These are phyloP conservation scores for Lachnellula suecica DNA, from an alignment of 2,329 filamentous ascomycete species.

Conservation along the genomic window DNA sequence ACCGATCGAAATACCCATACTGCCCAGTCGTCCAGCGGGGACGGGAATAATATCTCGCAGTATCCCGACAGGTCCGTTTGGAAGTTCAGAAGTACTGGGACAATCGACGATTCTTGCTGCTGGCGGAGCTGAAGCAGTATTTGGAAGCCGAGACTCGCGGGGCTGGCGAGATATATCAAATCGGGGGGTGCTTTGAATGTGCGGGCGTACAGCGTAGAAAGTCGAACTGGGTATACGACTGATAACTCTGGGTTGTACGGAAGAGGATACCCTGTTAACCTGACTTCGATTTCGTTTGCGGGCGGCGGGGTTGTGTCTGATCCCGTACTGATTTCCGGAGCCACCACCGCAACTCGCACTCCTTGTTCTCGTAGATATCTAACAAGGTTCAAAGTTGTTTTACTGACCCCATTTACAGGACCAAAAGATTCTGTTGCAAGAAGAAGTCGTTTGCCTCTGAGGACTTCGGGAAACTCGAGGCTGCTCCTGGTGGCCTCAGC, in stretches of 20 bases:
- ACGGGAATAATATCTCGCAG: conserved; percentile 66
- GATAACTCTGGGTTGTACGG: conserved; percentile 72
- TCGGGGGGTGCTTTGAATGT: conserved; percentile 62
- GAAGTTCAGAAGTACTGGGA: conserved; percentile 66
- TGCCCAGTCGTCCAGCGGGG: conserved; percentile 58
- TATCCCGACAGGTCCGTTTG: conserved; percentile 72
- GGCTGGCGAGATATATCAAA: conserved; percentile 68
- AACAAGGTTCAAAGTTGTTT: conserved; percentile 68
- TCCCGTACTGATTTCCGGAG: conserved; percentile 55
- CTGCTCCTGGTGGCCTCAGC: neutral
- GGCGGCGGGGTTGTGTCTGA: conserved; percentile 19
- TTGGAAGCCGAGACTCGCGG: conserved; percentile 69
- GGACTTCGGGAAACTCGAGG: conserved; percentile 39
- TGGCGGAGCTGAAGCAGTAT: conserved; percentile 68
- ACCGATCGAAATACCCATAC: conserved; percentile 62
- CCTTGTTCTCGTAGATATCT: conserved; percentile 65
- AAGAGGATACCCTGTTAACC: conserved; percentile 63
- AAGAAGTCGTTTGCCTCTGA: conserved; percentile 62
- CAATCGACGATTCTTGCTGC: conserved; percentile 50
- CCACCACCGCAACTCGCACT: conserved; percentile 64
- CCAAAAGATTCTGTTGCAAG: conserved; percentile 72
- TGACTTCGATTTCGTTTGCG: conserved; percentile 46
- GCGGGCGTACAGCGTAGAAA: conserved; percentile 58
- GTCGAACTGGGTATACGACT: conserved; percentile 66
- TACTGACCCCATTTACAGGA: conserved; percentile 71